Evolutionary conservation across 2,329 filamentous ascomycete species (phyloP).

Genomic region (Sphaerulina musiva): DNA sequence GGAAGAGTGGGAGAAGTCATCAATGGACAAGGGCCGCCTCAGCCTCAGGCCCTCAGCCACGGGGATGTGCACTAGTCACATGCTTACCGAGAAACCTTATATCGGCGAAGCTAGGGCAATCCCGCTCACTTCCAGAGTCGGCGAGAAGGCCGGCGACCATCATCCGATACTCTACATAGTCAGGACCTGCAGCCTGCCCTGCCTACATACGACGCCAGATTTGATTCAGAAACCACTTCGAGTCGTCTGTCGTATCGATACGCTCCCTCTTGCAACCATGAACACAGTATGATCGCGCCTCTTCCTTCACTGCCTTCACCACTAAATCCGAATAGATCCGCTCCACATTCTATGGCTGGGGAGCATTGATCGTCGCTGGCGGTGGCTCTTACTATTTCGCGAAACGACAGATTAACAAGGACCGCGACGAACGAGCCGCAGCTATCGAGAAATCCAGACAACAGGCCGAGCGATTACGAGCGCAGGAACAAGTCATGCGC

Average conservation of each 20-base stretch:
- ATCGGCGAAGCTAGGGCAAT: neutral
- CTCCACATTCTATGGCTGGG: slow-evolving; percentile 71
- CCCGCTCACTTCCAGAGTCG: slow-evolving; percentile 2
- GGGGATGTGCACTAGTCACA: neutral
- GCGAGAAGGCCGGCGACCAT: slow-evolving; percentile 1
- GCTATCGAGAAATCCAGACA: slow-evolving; percentile 57
- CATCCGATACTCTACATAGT: no score
- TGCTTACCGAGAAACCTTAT: slow-evolving; percentile 6
- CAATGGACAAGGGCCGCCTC: neutral
- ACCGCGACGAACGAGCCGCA: slow-evolving; percentile 66
- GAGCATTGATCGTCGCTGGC: slow-evolving; percentile 77
- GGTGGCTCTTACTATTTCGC: slow-evolving; percentile 93
- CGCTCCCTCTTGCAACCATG: neutral
- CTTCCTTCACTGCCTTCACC: neutral
- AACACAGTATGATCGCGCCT: neutral
- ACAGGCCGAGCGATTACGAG: slow-evolving; percentile 22
- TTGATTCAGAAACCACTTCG: neutral
- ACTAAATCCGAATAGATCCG: slow-evolving; percentile 15
- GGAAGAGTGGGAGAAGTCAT: neutral
- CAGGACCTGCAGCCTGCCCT: no score
- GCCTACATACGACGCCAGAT: neutral
- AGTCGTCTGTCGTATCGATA: neutral
- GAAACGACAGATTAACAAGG: slow-evolving; percentile 87
- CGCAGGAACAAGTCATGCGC: slow-evolving; percentile 21
- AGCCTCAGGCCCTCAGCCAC: no score